Evolutionary conservation across 257 asterid species (phyloP), one percentile per base, ranked within the genome.

Genomic region (Solanum sitiens): DNA sequence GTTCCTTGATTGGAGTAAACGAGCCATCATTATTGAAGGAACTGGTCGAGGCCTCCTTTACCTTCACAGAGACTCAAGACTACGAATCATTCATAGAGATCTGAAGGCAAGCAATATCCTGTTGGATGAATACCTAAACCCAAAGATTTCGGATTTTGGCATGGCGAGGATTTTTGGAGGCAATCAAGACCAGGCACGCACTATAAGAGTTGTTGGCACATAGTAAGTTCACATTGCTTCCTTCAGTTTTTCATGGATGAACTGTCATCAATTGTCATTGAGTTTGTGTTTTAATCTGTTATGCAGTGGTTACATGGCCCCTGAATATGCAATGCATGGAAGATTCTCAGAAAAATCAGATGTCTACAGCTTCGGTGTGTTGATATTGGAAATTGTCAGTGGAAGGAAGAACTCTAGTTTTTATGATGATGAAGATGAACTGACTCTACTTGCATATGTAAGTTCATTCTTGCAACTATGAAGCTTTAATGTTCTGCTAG

Each of bases 271-370:
- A 11, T 67, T 65, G 7, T 56, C 47, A 53, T 21, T 25, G 23
- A 74, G 50, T 18, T 15, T 75, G 77, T 42, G 11, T 47, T 67
- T 70, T 63, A 27, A 65, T 70, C 15, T 86, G 83, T 89, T 44
- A 83, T 89, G 89, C 91, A 90, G 98, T 79, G 98, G 98, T 37
- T 95, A 95, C 59, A 93, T 95, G 96, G 95, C 98, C 71, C 98
- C 98, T 7, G 98, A 94, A 88, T 95, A 95, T 61, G 96, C 98
- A 50, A 42, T 93, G 91, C 89, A 89, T 59, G 95, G 98, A 82
- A 93, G 91, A 89, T 94, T 93, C 89, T 93, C 98, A 5, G 96
- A 95, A 83, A 95, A 90, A 75, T 92, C 98, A 14, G 98, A 95
- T 76, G 92, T 93, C n/a, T 95, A 90, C 87, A 93, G 95, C 92